A percentile compares a stretch with the other conserved stretches of the same genome.
Conservation (phyloP, 2,329 filamentous ascomycete genomes). For the Sclerotiophoma versabilis region DNA sequence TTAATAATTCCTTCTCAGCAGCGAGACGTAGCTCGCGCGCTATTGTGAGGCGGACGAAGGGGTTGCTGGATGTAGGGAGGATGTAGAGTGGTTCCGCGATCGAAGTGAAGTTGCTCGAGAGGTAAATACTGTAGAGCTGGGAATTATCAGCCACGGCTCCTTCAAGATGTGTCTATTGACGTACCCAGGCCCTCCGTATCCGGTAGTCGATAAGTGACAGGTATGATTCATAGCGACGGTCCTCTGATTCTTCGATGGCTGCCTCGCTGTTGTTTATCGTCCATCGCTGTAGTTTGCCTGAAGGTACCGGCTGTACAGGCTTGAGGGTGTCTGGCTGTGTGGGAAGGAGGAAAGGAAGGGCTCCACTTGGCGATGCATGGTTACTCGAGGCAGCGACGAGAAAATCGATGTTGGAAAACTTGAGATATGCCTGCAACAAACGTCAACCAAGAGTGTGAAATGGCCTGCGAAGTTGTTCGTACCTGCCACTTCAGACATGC, state of each 20-base stretch:
- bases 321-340: slow-evolving; percentile 36
- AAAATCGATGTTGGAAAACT: slow-evolving; percentile 74
- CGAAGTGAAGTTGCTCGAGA: slow-evolving; percentile 70
- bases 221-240: slow-evolving; percentile 74
- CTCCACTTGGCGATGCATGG: slow-evolving; percentile 87
- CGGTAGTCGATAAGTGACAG: slow-evolving; percentile 76
- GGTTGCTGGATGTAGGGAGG: slow-evolving; percentile 63
- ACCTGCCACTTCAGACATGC: slow-evolving; percentile 97
- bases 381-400: slow-evolving; percentile 78
- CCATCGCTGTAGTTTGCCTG: slow-evolving; percentile 74
- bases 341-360: slow-evolving; percentile 86
- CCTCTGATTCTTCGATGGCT: slow-evolving; percentile 55
- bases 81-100: slow-evolving; percentile 79
- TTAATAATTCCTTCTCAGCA: slow-evolving; percentile 76
- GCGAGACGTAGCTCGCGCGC: slow-evolving; percentile 73
- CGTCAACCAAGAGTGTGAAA: slow-evolving; percentile 8
- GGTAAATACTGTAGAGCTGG: slow-evolving; percentile 80
- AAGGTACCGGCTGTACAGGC: slow-evolving; percentile 59
- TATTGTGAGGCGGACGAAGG: slow-evolving; percentile 68
- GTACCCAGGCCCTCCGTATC: slow-evolving; percentile 86
- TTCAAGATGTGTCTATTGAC: neutral
- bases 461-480: slow-evolving; percentile 31
- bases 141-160: slow-evolving; percentile 10
- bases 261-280: slow-evolving; percentile 55
- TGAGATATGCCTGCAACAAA: slow-evolving; percentile 76